Conservation (phyloP, 345 rosid genomes). For the Clarkia xantiana region DNA sequence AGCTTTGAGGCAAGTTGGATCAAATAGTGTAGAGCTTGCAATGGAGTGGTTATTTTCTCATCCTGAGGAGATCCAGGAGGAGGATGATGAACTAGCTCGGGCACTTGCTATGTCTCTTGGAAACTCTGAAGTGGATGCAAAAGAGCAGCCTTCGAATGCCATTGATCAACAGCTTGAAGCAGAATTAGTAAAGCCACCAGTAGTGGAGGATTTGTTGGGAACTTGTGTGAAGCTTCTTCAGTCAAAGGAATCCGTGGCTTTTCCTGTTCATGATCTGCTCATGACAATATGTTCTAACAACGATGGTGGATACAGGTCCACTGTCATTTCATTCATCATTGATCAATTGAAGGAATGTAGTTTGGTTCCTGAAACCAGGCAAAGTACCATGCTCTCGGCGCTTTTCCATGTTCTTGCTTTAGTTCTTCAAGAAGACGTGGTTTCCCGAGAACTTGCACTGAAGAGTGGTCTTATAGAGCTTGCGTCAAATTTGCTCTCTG, state of each 20-base stretch:
- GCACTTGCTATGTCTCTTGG: slow-evolving; percentile 97
- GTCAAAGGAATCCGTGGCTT: slow-evolving; percentile 79
- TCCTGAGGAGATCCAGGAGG: slow-evolving; percentile 83
- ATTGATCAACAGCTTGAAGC: slow-evolving; percentile 39
- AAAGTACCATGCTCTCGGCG: slow-evolving; percentile 38
- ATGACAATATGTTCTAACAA: slow-evolving; percentile 72
- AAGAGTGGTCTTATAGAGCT: slow-evolving; percentile 63
- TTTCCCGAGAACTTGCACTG: slow-evolving; percentile 70
- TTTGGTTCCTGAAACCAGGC: slow-evolving; percentile 37
- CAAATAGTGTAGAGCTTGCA: slow-evolving; percentile 89
- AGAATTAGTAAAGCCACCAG: slow-evolving; percentile 75
- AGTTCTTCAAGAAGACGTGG: slow-evolving; percentile 74
- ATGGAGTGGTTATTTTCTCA: slow-evolving; percentile 97
- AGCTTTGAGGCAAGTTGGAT: slow-evolving; percentile 86
- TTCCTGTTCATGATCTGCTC: slow-evolving; percentile 83
- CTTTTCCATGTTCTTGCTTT: slow-evolving; percentile 87
- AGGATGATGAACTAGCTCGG: slow-evolving; percentile 96
- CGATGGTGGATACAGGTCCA: slow-evolving; percentile 72
- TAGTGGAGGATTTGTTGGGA: slow-evolving; percentile 71
- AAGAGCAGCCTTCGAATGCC: slow-evolving; percentile 42
- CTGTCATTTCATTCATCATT: slow-evolving; percentile 60
- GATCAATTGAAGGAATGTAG: slow-evolving; percentile 49
- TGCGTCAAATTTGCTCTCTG: slow-evolving; percentile 52
- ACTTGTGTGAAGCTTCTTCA: slow-evolving; percentile 78
- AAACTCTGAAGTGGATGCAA: slow-evolving; percentile 67